Percentiles rank a stretch among this genome's conserved stretches.
These are phyloP conservation scores for Candida dajiaensis DNA, from an alignment of 805 yeast species.

Conservation along the genomic window DNA sequence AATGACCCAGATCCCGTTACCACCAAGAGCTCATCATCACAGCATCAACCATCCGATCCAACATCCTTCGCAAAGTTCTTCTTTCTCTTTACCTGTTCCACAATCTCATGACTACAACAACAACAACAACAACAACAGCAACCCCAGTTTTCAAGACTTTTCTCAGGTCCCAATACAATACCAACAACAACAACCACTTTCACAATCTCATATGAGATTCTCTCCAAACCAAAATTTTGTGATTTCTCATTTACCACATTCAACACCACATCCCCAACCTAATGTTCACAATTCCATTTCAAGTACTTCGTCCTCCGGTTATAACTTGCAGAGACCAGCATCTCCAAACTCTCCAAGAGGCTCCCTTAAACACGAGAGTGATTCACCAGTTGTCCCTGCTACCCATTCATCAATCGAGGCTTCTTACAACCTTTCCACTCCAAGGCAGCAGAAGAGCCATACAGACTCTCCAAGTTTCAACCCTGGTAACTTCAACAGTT, in stretches of 20 bases:
- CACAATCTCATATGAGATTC: neutral
- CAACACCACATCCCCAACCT: neutral
- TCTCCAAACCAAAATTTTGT: neutral
- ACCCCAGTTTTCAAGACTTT: neutral
- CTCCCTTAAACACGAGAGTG: neutral
- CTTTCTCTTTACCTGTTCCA: neutral
- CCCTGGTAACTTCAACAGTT: neutral
- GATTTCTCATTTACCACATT: neutral
- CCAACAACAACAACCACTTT: neutral
- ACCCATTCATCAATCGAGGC: neutral
- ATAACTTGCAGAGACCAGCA: neutral
- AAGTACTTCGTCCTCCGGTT: neutral
- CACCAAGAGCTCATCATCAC: neutral
- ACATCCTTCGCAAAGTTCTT: neutral
- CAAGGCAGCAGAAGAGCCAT: neutral
- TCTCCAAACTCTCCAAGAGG: neutral
- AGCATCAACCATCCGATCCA: conserved; percentile 1
- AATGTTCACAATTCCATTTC: neutral
- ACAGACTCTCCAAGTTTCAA: neutral
- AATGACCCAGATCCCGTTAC: neutral
- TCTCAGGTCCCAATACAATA: neutral
- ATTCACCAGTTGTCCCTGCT: neutral
- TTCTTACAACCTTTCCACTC: neutral
- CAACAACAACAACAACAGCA: neutral
- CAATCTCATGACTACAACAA: neutral